Conservation (phyloP, 2,329 filamentous ascomycete genomes). For the Metarhizium sp. region DNA sequence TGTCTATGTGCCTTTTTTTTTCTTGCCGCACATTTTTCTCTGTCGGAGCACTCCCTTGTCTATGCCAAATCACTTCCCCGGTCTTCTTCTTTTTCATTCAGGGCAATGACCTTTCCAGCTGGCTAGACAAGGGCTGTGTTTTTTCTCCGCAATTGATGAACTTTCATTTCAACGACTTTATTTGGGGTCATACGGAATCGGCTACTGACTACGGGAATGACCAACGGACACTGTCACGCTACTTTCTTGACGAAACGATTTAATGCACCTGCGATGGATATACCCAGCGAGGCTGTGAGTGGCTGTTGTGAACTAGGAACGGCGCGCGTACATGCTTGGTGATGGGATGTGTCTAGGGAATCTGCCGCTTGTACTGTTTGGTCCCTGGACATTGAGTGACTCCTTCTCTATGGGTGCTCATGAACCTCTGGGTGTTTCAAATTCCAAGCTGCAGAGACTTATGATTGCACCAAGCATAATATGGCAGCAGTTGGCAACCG, state of each 20-base stretch:
- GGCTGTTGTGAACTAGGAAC: conserved; percentile 21
- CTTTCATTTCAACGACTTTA: conserved; percentile 17
- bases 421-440: not conserved
- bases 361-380: not conserved
- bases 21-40: conserved; percentile 2
- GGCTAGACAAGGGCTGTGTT: not conserved
- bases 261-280: conserved; percentile 32
- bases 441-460: not conserved
- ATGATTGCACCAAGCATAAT: not conserved
- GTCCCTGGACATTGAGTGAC: not conserved
- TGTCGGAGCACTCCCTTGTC: conserved; percentile 11
- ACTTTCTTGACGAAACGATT: conserved; percentile 25
- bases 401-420: not conserved
- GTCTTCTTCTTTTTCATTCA: not conserved
- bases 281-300: conserved; percentile 30
- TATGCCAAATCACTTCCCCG: conserved; percentile 11
- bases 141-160: conserved; percentile 14
- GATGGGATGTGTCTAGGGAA: not conserved
- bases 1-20: not conserved
- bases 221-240: conserved; percentile 24
- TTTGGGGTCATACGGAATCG: conserved; percentile 23
- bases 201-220: conserved; percentile 23
- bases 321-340: conserved; percentile 1
- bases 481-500: conserved; percentile 6
- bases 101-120: not conserved